phyloP scores from a whole-genome alignment of 495 filamentous ascomycete species.

The Astrothelium subdiscretum region DNA sequence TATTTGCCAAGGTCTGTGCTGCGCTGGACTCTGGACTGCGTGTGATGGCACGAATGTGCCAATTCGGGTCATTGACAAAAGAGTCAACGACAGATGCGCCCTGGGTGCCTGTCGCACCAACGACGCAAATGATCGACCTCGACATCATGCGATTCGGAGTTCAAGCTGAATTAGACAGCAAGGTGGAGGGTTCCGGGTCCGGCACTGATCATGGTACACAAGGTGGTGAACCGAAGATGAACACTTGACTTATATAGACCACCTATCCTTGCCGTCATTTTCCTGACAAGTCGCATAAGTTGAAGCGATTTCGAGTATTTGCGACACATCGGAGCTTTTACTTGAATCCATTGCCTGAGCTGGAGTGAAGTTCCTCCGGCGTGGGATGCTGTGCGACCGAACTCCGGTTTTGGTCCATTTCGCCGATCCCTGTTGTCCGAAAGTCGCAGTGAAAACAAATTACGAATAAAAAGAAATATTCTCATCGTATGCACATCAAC shows the following conservation, averaged over 20 bases:
- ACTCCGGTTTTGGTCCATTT: neutral
- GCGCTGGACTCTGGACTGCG: conserved; percentile 32
- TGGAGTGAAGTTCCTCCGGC: neutral
- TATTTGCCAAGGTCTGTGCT: conserved; percentile 26
- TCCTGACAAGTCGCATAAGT: neutral
- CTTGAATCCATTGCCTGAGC: neutral
- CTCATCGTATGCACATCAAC: neutral
- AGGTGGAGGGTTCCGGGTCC: neutral
- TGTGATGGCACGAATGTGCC: conserved; percentile 35
- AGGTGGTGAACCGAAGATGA: neutral
- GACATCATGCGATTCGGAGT: neutral
- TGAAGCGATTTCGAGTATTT: neutral
- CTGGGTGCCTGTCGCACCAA: conserved; percentile 36
- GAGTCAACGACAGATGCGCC: conserved; percentile 32
- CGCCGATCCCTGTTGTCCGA: neutral
- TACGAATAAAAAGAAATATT: neutral
- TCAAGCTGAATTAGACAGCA: neutral
- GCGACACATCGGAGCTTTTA: neutral
- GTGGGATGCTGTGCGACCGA: neutral
- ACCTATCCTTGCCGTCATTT: neutral
- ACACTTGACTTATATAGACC: neutral
- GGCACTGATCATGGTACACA: neutral
- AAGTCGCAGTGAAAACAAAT: neutral
- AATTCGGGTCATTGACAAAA: conserved; percentile 22
- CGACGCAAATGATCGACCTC: conserved; percentile 10